phyloP scores from a whole-genome alignment of 768 basidiomycete genomes.

The Naganishia antarctica region DNA sequence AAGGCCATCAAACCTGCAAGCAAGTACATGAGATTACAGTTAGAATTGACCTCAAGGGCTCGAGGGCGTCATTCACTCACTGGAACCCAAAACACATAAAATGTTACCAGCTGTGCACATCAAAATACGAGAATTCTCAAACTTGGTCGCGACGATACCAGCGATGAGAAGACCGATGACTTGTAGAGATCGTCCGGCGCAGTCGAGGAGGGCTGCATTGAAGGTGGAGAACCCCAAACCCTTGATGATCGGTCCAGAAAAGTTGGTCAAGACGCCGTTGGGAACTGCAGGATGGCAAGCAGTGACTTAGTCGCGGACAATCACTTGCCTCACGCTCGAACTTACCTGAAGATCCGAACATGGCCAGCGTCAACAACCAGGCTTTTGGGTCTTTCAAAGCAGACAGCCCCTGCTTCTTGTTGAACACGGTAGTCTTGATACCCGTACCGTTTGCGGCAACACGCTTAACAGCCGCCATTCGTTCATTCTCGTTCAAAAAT shows the following conservation, averaged over 20 bases:
- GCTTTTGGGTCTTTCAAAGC: constrained; percentile 45
- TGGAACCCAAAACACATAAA: constrained; percentile 28
- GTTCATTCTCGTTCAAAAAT: constrained; percentile 43
- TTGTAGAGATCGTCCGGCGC: constrained; percentile 48
- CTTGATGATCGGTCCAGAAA: constrained; percentile 47
- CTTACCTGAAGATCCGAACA: constrained; percentile 38
- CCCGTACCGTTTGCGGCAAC: constrained; percentile 46
- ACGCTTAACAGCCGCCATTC: constrained; percentile 46
- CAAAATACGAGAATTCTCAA: constrained; percentile 42
- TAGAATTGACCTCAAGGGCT: neutral
- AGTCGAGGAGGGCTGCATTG: constrained; percentile 48
- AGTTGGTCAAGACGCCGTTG: constrained; percentile 50
- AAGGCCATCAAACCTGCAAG: constrained; percentile 47
- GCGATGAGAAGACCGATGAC: constrained; percentile 49
- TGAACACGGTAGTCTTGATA: constrained; percentile 47
- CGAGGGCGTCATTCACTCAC: neutral
- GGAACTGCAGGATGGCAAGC: constrained; percentile 37
- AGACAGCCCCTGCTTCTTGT: constrained; percentile 38
- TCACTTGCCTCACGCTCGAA: neutral
- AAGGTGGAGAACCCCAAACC: constrained; percentile 45
- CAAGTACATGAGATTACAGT: constrained; percentile 32
- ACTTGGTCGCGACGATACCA: constrained; percentile 44
- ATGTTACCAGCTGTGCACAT: constrained; percentile 47
- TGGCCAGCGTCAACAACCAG: constrained; percentile 46
- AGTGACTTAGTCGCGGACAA: constrained; percentile 7